A percentile compares a stretch with the other conserved stretches of the same genome.
Evolutionary conservation across 1,139 yeast species (phyloP).

Genomic region (Hemisphaericaspora lyxosophila): DNA sequence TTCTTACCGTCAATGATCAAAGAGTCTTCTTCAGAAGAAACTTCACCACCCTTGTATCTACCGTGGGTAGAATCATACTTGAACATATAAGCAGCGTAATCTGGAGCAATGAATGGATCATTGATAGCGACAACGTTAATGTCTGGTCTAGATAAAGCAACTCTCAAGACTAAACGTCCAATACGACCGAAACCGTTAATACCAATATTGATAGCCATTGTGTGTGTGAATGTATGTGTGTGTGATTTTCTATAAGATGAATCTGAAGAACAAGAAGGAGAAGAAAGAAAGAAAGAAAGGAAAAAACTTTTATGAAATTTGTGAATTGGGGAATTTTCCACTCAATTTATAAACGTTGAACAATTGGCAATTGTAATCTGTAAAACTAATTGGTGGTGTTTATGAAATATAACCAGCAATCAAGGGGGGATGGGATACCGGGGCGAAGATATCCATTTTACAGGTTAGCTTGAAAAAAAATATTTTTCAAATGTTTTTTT

Average conservation of each 20-base stretch:
- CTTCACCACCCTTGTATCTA: slow-evolving; percentile 66
- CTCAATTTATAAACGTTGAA: slow-evolving; percentile 5
- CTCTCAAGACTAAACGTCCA: slow-evolving; percentile 83
- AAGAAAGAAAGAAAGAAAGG: slow-evolving; percentile 3
- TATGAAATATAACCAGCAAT: background rate
- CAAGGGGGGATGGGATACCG: background rate
- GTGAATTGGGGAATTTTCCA: slow-evolving; percentile 5
- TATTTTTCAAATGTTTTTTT: too few relatives aligned
- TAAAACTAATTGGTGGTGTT: background rate
- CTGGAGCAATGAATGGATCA: slow-evolving; percentile 81
- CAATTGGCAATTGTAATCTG: background rate
- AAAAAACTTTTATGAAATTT: slow-evolving; percentile 6
- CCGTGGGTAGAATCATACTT: slow-evolving; percentile 89
- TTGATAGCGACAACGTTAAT: slow-evolving; percentile 78
- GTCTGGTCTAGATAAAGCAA: slow-evolving; percentile 69
- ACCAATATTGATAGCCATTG: slow-evolving; percentile 57
- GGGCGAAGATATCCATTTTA: slow-evolving; percentile 8
- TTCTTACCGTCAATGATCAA: slow-evolving; percentile 67
- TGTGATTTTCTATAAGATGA: slow-evolving; percentile 7
- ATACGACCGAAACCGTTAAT: slow-evolving; percentile 90
- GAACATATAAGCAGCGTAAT: slow-evolving; percentile 86
- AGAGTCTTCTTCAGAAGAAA: slow-evolving; percentile 53
- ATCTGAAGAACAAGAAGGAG: slow-evolving; percentile 8
- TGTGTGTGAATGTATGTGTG: slow-evolving; percentile 10
- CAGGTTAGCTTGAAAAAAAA: too few relatives aligned